phyloP scores from a whole-genome alignment of 495 filamentous ascomycete genomes.

The Lasiosphaeria miniovina region DNA sequence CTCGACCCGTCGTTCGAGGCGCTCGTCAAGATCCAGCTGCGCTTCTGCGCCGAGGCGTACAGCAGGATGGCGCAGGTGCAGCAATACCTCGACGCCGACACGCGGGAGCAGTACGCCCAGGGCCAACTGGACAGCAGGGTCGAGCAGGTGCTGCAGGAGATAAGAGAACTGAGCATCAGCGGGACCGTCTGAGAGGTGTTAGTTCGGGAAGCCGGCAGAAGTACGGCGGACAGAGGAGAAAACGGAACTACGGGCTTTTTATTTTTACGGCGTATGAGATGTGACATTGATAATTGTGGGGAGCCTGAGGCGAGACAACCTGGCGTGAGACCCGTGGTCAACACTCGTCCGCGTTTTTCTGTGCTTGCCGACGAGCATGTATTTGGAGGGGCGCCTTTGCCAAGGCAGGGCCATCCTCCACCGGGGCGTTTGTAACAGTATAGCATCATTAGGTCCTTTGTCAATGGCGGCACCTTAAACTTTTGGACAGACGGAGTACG shows the following conservation, averaged over 20 bases:
- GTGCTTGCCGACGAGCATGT: neutral
- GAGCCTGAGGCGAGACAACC: neutral
- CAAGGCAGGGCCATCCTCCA: neutral
- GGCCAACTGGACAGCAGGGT: conserved; percentile 89
- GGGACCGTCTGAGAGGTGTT: conserved; percentile 47
- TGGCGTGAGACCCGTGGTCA: neutral
- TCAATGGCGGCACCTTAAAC: neutral
- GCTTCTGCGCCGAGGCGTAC: conserved; percentile 97
- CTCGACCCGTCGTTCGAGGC: conserved; percentile 96
- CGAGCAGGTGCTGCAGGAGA: conserved; percentile 95
- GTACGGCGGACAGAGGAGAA: conserved; percentile 1
- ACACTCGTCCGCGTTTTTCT: too few relatives aligned
- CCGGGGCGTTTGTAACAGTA: conserved; percentile 5
- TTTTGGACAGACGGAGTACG: neutral
- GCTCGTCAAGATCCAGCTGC: conserved; percentile 94
- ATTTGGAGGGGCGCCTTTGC: neutral
- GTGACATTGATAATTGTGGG: conserved; percentile 11
- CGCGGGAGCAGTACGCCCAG: conserved; percentile 90
- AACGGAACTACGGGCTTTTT: neutral
- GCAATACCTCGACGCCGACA: conserved; percentile 96
- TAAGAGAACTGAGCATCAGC: conserved; percentile 90
- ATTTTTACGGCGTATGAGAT: conserved; percentile 15
- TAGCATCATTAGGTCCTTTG: conserved; percentile 2
- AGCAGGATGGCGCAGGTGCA: conserved; percentile 97
- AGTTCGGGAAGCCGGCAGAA: neutral